Conservation (phyloP, 2,329 filamentous ascomycete species). For the Pseudodiploospora longispora region DNA sequence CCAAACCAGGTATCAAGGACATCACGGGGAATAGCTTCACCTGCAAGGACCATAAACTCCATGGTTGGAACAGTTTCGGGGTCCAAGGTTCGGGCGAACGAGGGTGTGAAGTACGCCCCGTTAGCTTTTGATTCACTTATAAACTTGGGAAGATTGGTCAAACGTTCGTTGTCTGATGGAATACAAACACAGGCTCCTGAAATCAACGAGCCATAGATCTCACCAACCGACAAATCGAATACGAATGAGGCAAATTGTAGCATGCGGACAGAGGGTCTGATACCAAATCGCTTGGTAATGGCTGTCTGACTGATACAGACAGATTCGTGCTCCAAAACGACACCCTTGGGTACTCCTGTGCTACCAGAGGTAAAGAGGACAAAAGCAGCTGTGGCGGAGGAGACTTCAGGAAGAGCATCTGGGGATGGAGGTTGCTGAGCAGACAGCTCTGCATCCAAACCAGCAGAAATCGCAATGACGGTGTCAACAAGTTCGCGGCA, state of each 20-base stretch:
- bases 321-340: slow-evolving; percentile 19
- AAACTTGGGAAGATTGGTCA: neutral
- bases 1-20: too few species aligned
- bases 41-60: neutral
- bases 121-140: neutral
- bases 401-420: too few species aligned
- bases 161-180: neutral
- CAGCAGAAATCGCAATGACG: neutral
- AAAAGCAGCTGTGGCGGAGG: slow-evolving; percentile 5
- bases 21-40: neutral
- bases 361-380: slow-evolving; percentile 45
- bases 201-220: slow-evolving; percentile 29
- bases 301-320: neutral
- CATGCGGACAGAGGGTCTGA: slow-evolving; percentile 2
- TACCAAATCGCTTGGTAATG: neutral
- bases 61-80: neutral
- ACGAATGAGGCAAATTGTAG: slow-evolving; percentile 23
- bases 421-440: neutral
- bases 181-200: slow-evolving; percentile 31
- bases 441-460: slow-evolving; percentile 2
- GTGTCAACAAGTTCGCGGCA: neutral
- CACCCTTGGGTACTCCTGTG: slow-evolving; percentile 40
- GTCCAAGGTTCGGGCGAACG: neutral
- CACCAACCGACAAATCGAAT: slow-evolving; percentile 29
- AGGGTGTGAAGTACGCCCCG: neutral